Evolutionary conservation across 192 early-diverging fungal genomes (phyloP), one percentile per base, ranked within the genome.

Genomic region (Coemansia sp.): DNA sequence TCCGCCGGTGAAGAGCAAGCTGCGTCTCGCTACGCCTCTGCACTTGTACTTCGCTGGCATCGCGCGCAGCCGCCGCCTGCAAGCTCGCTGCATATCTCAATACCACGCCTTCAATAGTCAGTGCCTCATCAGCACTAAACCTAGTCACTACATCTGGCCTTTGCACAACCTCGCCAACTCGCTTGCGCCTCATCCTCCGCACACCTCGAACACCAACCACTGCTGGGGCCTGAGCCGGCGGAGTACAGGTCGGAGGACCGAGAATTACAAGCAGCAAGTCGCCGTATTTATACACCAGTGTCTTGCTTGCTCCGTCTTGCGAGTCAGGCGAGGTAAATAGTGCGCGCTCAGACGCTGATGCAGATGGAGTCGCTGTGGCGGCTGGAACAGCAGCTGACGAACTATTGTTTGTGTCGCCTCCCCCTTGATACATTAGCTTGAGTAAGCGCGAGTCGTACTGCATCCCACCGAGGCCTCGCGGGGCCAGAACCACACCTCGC

Each of bases 261-360:
- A 63, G 63, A 49, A 73, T 36, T 16, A 66, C 71, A n/a, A 65
- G 8, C 46, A 77, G 61, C 66, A 82, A 67, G n/a, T 82, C 72
- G 42, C 80, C 80, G 42, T 68, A 82, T 51, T 76, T 82, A 68
- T 82, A 82, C 63, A 60, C 80, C 42, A 82, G 63, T 12, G 72
- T 74, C 65, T 54, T 74, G 64, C 72, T 66, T 16, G 41, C 18
- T 16, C 51, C 66, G 22, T 63, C 40, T 12, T 59, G 67, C 42
- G 22, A 18, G 40, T 69, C 67, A 41, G 59, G 15, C 36, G 49
- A 51, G 20, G 20, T 51, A 51, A 22, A 51, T 29, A 57, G 33
- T 33, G 54, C 27, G 27, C 54, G 54, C 24, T 57, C 54, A 16
- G 62, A 20, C 41, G 62, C 62, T 36, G 60, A 47, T 4, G 44